Base-by-base conservation (phyloP, 257 asterid species). In the Gentiana macrophylla region DNA sequence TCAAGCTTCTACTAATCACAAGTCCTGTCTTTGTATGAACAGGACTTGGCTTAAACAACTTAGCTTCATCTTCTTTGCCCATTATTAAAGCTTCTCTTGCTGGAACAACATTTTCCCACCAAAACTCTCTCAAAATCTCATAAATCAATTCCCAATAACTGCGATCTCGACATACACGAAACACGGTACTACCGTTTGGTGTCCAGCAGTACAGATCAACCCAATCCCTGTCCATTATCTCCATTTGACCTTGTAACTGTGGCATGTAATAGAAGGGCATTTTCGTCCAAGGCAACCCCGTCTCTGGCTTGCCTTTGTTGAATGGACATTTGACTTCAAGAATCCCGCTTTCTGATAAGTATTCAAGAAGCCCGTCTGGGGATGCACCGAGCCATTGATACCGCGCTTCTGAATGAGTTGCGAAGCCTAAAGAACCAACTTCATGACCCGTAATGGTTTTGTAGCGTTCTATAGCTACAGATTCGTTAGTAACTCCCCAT, bases 201-300 rank as follows among this genome's bases (percentile, higher is more conserved):
- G 93, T 91, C 98, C 98, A 91, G 59, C 98, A 91, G 60, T 87
- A 87, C 62, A 87, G 64, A 80, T 87, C 98, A 12, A 69, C 96
- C 96, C 98, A 87, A 62, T 84, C 90, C 63, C 95, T 65, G 59
- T 79, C 73, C 95, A 88, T 83, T 57, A 88, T 83, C 83, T 88
- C 99, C 99, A 92, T 85, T 70, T 88, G 99, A 5, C 97, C 99
- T 63, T 88, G 99, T 67, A 88, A 84, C 46, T 92, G 99, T 69
- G 99, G 99, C 91, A 88, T 81, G 84, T 92, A 92, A 72, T 92
- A 92, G 67, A 77, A 88, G 3, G 97, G 97, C 79, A 92, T 65
- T 32, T 66, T 73, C 32, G 77, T 63, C 97, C 97, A 88, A 0
- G 97, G 97, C 67, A 88, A 63, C 68, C 84, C 88, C 24, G 44